A percentile compares a stretch with the other conserved stretches of the same genome.
These are phyloP conservation scores for Cytospora schulzeri DNA, from an alignment of 2,329 filamentous ascomycete species.

Conservation along the genomic window DNA sequence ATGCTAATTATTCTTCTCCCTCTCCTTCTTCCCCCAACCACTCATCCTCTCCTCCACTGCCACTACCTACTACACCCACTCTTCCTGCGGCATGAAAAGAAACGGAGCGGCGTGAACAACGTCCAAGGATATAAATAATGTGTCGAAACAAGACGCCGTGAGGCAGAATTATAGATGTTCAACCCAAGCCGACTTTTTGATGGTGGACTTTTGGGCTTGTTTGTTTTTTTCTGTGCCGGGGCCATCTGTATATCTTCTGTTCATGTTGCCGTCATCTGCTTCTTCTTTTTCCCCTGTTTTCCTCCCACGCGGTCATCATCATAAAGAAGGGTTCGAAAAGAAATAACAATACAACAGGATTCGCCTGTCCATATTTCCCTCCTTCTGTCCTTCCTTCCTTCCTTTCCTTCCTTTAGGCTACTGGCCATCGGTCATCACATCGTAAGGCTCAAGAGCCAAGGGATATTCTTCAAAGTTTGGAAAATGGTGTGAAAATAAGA, in stretches of 20 bases:
- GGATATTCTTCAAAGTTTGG: not conserved
- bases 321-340: slow-evolving; percentile 19
- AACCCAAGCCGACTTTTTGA: slow-evolving; percentile 26
- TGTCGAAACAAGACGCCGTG: slow-evolving; percentile 44
- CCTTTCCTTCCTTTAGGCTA: slow-evolving; percentile 4
- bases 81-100: no score
- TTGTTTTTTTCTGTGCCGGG: slow-evolving; percentile 4
- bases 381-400: slow-evolving; percentile 4
- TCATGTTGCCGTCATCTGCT: slow-evolving; percentile 20
- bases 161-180: slow-evolving; percentile 48
- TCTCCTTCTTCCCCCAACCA: no score
- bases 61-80: not conserved
- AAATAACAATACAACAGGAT: slow-evolving; percentile 22
- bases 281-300: slow-evolving; percentile 8
- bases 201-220: slow-evolving; percentile 28
- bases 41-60: not conserved
- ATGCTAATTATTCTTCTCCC: not conserved
- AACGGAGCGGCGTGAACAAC: not conserved
- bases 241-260: slow-evolving; percentile 15
- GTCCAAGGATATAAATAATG: slow-evolving; percentile 1
- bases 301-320: slow-evolving; percentile 25
- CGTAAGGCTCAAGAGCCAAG: slow-evolving; percentile 13
- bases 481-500: not conserved
- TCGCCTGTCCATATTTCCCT: slow-evolving; percentile 8
- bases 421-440: slow-evolving; percentile 21